Evolutionary conservation across 1,284 basidiomycete species (phyloP), one percentile per base, ranked within the genome.

Genomic region (Sporisorium scitamineum): DNA sequence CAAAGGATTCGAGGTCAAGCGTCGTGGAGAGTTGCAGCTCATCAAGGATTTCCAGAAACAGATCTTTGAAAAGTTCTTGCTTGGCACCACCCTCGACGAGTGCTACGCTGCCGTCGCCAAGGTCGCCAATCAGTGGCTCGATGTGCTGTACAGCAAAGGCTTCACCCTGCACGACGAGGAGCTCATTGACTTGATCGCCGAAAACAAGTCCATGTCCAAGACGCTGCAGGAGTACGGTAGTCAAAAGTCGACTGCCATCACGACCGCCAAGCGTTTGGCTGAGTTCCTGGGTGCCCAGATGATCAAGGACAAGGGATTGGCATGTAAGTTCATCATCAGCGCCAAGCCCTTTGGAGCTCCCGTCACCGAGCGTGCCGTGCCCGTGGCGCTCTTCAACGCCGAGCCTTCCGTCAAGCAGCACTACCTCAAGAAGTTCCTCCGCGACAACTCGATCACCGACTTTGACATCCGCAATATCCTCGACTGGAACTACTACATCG

Each of bases 1-100:
- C 80, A 99, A 99, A 85, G 97, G 97, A 0, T 99, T 99, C 87
- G 97, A 99, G 85, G 95, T 99, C 76, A 99, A 99, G 87, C 93
- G 97, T 65, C 90, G 97, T 58, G 97, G 97, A 50, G 97, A 99
- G 86, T 89, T 99, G 58, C 97, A 99, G 84, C 91, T 99, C 82
- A 97, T 99, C 91, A 99, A 99, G 88, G 97, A 96, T 80, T 99
- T 99, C 89, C 97, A 99, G 85, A 94, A 94, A 7, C 94, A 97
- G 82, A 94, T 99, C 82, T 99, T 99, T 86, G 95, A 97, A 87
- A 96, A 94, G 84, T 99, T 99, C 88, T 87, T 99, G 52, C 90
- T 98, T 0, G 97, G 97, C 0, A 89, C 90, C 0, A 97, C 95
- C 0, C 93, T 94, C 1, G 92, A 95, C 83, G 95, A 97, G 82